A percentile compares a stretch with the other conserved stretches of the same genome.
These are phyloP conservation scores for Mycosphaerella sp. DNA, from an alignment of 2,329 filamentous ascomycete genomes.

Conservation along the genomic window DNA sequence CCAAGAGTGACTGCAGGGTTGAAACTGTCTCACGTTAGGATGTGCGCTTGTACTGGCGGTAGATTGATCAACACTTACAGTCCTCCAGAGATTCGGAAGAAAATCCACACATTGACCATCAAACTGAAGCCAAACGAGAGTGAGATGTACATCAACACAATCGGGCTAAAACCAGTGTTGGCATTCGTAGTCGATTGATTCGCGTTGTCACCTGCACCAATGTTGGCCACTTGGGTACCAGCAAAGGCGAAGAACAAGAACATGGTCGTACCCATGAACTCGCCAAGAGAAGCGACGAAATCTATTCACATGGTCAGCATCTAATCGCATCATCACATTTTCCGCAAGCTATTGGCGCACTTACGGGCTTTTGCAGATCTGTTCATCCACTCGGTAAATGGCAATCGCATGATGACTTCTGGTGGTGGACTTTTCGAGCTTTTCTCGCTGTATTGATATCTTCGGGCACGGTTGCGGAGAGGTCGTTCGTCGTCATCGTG, in stretches of 20 bases:
- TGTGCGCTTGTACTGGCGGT: neutral
- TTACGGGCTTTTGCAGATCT: slow-evolving; percentile 28
- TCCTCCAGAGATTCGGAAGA: slow-evolving; percentile 36
- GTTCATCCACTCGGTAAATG: slow-evolving; percentile 31
- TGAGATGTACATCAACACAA: slow-evolving; percentile 36
- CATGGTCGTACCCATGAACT: slow-evolving; percentile 42
- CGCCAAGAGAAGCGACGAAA: slow-evolving; percentile 33
- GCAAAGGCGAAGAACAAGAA: slow-evolving; percentile 44
- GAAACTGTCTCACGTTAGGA: slow-evolving; percentile 21
- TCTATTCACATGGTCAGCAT: slow-evolving; percentile 16
- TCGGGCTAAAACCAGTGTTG: slow-evolving; percentile 27
- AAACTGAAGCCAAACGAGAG: slow-evolving; percentile 39
- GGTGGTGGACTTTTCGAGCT: slow-evolving; percentile 20
- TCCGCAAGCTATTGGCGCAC: neutral
- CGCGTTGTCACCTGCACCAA: slow-evolving; percentile 17
- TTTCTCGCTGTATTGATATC: slow-evolving; percentile 6
- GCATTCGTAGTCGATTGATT: slow-evolving; percentile 25
- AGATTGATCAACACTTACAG: slow-evolving; percentile 17
- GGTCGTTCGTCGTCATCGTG: slow-evolving; percentile 23
- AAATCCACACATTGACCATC: slow-evolving; percentile 39
- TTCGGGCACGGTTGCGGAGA: slow-evolving; percentile 12
- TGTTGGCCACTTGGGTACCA: slow-evolving; percentile 43
- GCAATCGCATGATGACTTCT: slow-evolving; percentile 30
- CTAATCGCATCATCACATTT: neutral
- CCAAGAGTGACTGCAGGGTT: slow-evolving; percentile 33